Evolutionary conservation across 495 filamentous ascomycete species (phyloP).

Genomic region (Lophiostoma macrostomum): DNA sequence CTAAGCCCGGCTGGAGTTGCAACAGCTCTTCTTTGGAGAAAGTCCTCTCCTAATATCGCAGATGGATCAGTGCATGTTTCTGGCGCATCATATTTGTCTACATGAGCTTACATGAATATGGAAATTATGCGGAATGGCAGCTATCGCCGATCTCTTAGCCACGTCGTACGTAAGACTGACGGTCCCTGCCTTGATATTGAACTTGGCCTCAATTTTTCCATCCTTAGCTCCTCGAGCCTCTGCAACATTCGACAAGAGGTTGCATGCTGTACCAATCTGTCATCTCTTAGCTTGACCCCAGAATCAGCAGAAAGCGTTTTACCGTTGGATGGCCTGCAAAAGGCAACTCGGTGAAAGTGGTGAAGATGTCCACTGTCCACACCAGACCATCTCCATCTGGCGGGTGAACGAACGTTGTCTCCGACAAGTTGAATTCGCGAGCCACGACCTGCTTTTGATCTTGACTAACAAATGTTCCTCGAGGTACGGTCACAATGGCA

Average conservation of each 20-base stretch:
- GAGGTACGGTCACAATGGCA: constrained; percentile 58
- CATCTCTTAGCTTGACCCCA: too few species aligned
- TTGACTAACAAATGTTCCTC: constrained; percentile 42
- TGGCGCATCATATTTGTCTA: too few species aligned
- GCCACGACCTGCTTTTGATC: constrained; percentile 64
- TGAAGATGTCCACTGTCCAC: constrained; percentile 68
- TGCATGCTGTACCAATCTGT: constrained; percentile 62
- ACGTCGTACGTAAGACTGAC: constrained; percentile 49
- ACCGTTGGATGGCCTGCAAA: constrained; percentile 75
- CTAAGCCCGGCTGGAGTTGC: constrained; percentile 35
- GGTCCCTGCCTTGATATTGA: constrained; percentile 60
- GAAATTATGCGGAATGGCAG: constrained; percentile 62
- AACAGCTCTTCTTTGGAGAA: constrained; percentile 35
- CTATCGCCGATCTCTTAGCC: constrained; percentile 45
- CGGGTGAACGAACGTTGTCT: constrained; percentile 75
- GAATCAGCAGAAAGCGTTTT: background rate
- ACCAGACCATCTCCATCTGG: background rate
- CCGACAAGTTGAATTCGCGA: constrained; percentile 79
- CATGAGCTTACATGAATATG: too few species aligned
- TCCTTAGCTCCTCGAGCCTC: background rate
- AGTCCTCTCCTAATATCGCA: too few species aligned
- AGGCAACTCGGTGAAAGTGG: constrained; percentile 57
- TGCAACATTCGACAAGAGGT: constrained; percentile 20
- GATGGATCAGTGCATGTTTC: too few species aligned
- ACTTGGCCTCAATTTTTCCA: constrained; percentile 20